Percentiles rank a stretch among this genome's conserved stretches.
phyloP scores from a whole-genome alignment of 1,284 basidiomycete species.

The Phaffia rhodozyma region DNA sequence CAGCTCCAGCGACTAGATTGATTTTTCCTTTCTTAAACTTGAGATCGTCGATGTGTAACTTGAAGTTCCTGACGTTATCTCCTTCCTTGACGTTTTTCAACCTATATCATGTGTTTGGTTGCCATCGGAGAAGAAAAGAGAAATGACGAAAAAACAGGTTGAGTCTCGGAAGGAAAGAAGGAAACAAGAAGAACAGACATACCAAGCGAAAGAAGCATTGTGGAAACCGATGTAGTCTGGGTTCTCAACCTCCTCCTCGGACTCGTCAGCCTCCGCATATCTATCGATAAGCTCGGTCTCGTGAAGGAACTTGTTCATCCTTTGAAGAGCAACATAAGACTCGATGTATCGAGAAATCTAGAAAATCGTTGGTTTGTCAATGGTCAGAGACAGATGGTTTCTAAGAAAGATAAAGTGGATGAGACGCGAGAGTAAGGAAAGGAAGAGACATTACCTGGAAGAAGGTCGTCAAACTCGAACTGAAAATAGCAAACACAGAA shows the following conservation, averaged over 20 bases:
- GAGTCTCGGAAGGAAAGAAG: not conserved
- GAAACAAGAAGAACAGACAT: not conserved
- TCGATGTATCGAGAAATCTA: constrained; percentile 11
- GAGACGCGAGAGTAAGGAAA: too few species aligned
- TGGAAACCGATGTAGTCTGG: constrained; percentile 36
- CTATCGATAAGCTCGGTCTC: constrained; percentile 18
- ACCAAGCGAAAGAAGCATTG: constrained; percentile 41
- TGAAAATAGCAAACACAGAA: constrained; percentile 15
- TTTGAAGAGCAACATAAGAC: constrained; percentile 11
- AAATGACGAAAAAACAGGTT: too few species aligned
- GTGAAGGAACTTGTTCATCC: constrained; percentile 17
- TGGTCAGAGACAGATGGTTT: too few species aligned
- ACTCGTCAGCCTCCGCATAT: not conserved
- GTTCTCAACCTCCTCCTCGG: constrained; percentile 4
- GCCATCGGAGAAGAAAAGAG: too few species aligned
- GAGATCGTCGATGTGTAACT: constrained; percentile 43
- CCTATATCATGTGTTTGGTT: constrained; percentile 12
- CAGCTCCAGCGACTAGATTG: constrained; percentile 53
- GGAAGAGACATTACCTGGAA: constrained; percentile 1
- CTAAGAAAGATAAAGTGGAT: too few species aligned
- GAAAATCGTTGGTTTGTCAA: too few species aligned
- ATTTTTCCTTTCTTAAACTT: constrained; percentile 46
- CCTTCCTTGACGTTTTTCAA: constrained; percentile 19
- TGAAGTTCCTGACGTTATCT: constrained; percentile 32
- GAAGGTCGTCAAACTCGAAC: not conserved